Evolutionary conservation across 1,139 yeast species (phyloP), one percentile per base, ranked within the genome.

Genomic region (Hansenula lynferdii): DNA sequence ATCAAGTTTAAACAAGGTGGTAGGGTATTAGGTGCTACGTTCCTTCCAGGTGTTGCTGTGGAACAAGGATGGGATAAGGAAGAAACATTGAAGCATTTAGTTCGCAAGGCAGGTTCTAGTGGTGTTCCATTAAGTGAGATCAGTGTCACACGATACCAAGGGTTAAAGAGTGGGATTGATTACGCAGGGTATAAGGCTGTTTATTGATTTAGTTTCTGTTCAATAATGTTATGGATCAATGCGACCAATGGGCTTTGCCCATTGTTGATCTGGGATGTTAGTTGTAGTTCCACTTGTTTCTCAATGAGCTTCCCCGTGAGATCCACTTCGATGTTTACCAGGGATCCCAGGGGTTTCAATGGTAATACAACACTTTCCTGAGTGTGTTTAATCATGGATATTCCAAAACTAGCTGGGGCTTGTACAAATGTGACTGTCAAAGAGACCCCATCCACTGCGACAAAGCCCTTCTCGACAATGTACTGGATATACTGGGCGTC

Each of bases 361-460:
- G 96, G 82, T 63, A 89, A 65, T 4, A 84, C 71, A 25, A 92
- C 96, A 60, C 80, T 81, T 15, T 69, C 75, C 62, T 92, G 98
- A 0, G 97, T 90, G 60, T 90, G 90, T 38, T 87, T 84, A 41
- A 92, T 85, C 80, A 92, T 80, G 83, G 90, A 86, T 41, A 92
- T 87, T 38, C 86, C 76, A 54, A 94, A 92, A 28, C 77, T 73
- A 18, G 65, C 70, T 15, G 62, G 64, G 5, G 53, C 57, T 48
- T 75, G 70, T 55, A 89, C 97, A 21, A 68, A 69, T 1, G 95
- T 87, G 14, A 94, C 81, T 0, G 99, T 92, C 51, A 92, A 70
- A n/a, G 96, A 85, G 1, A 96, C 83, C 25, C 98, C 98, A 57
- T 92, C 98, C 19, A 92, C 67, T 23, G 95, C 77, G 44, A 94